phyloP scores from a whole-genome alignment of 805 yeast genomes.

The Lipomyces kockii region DNA sequence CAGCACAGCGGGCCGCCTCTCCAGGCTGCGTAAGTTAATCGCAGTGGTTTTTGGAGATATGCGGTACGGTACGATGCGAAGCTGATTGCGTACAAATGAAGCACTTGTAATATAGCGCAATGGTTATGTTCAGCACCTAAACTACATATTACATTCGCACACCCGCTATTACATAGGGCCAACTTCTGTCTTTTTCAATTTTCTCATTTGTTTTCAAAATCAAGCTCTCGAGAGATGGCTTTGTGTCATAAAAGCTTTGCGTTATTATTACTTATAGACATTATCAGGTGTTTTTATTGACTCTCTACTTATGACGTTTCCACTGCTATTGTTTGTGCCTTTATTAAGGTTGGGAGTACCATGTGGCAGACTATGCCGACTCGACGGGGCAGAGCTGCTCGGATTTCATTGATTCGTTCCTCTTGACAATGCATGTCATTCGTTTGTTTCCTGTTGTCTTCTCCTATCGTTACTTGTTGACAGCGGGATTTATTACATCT shows the following conservation, averaged over 20 bases:
- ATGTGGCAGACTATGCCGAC: not conserved
- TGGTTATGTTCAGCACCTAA: not conserved
- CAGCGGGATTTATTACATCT: not conserved
- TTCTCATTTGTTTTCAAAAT: not conserved
- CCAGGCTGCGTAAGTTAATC: not conserved
- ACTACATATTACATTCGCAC: not conserved
- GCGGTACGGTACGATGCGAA: conserved; percentile 2
- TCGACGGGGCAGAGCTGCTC: not conserved
- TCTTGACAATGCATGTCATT: not conserved
- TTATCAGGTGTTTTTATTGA: conserved; percentile 1
- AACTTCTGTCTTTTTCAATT: not conserved
- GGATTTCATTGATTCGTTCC: not conserved
- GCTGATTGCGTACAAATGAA: not conserved
- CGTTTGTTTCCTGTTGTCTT: not conserved
- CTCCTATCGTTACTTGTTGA: not conserved
- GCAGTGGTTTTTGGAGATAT: not conserved
- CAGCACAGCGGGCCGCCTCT: not conserved
- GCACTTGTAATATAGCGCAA: not conserved
- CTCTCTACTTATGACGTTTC: not conserved
- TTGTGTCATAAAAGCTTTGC: not conserved
- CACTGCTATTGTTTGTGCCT: not conserved
- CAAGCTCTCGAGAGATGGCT: not conserved
- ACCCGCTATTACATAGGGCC: not conserved
- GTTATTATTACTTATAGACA: not conserved
- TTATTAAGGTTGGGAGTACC: not conserved